phyloP scores from a whole-genome alignment of 495 filamentous ascomycete species.

The Gamarada debralockiae region DNA sequence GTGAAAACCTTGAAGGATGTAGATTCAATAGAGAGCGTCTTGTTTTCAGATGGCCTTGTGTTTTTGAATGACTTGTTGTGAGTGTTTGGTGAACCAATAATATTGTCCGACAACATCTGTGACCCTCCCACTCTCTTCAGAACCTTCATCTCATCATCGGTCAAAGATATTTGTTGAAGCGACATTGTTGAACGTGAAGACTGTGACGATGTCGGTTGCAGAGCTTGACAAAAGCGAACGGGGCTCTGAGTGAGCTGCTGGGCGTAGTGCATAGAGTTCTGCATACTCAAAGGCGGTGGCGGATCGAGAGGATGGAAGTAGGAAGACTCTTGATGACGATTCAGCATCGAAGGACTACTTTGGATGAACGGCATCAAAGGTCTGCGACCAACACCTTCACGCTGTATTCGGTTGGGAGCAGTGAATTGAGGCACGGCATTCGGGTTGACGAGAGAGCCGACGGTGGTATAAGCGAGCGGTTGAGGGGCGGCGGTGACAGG shows the following conservation, averaged over 20 bases:
- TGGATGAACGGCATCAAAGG: constrained; percentile 14
- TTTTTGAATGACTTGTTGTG: too few species aligned
- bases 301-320: constrained; percentile 7
- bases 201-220: not conserved
- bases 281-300: constrained; percentile 16
- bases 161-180: not conserved
- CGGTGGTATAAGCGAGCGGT: constrained; percentile 25
- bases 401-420: constrained; percentile 26
- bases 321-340: constrained; percentile 1
- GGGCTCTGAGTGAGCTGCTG: constrained; percentile 17
- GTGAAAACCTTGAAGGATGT: not conserved
- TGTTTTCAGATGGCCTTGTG: not conserved
- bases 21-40: too few species aligned
- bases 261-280: constrained; percentile 22
- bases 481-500: constrained; percentile 15
- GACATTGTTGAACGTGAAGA: not conserved
- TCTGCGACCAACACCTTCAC: constrained; percentile 21
- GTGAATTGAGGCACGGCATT: constrained; percentile 21
- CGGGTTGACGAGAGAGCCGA: constrained; percentile 26
- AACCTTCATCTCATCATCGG: not conserved
- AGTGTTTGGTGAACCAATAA: not conserved
- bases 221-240: not conserved
- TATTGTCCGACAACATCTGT: not conserved
- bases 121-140: not conserved
- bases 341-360: not conserved